Base-by-base conservation (phyloP, 1,284 basidiomycete species). In the Taiwanofungus camphoratus region DNA sequence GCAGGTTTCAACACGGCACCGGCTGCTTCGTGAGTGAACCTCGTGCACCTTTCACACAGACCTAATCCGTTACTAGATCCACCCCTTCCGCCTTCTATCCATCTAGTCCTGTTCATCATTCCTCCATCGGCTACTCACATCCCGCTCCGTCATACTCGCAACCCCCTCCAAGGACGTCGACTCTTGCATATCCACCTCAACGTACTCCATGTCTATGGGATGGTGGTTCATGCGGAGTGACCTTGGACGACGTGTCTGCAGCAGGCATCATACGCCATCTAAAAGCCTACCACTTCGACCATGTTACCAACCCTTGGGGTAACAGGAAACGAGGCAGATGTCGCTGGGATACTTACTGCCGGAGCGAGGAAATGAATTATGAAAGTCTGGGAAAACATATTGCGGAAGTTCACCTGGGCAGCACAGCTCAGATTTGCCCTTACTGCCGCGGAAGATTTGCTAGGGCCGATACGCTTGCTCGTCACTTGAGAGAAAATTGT, bases 381-480 rank as follows among this genome's bases (percentile, higher is more conserved):
- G 44, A 39, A 5, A 46, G 44, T 39, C 38, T 31, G 15, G 44
- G 44, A 5, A 46, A 46, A 35, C 44, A 46, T 32, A 39, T 46
- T 22, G 39, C 44, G 6, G 39, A 24, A 4, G 39, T 46, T n/a
- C 44, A 46, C 31, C 20, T 46, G 7, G 33, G 39, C 20, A 20
- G 24, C 12, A 24, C n/a, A n/a, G n/a, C n/a, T n/a, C n/a, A 27
- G 27, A n/a, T 19, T 20, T 45, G 43, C 33, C 18, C 15, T 4
- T 24, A 11, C 2, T 45, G 43, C 33, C 38, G 43, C 9, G 26
- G 38, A 19, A 24, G 18, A 3, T 45, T 45, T 22, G 43, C 43
- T n/a, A 29, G 43, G 27, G 26, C 20, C n/a, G 43, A 45, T 30
- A 31, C 43, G 4, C n/a, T 39, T n/a, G 16, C 32, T 22, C 43